Base-by-base conservation (phyloP, 2,329 filamentous ascomycete species). In the Colletotrichum spaethianum region DNA sequence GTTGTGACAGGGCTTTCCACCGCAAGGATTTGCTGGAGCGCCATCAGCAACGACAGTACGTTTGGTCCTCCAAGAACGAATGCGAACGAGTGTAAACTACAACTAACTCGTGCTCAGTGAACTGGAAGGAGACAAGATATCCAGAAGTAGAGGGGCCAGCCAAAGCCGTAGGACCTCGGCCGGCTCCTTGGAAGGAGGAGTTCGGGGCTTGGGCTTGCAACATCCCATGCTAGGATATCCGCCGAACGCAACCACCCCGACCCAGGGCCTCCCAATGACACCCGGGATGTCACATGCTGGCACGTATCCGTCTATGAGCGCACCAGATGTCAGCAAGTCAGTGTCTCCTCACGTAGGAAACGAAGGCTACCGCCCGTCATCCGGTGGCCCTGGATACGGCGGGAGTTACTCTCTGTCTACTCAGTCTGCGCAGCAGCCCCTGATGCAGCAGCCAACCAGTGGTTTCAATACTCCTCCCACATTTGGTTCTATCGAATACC, bases 11-110 rank as follows among this genome's bases (percentile, higher is more conserved):
- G 73, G 82, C 84, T 18, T 92, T 92, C 73, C 86, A 90, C 74
- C 86, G 90, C 65, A 84, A 86, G 56, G 90, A 92, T 77, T 80
- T 92, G 14, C 82, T 91, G 23, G 83, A 87, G n/a, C 87, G 90
- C 46, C 90, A 92, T 75, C 79, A 84, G 69, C 83, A 84, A 73
- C 82, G 84, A 81, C 87, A 89, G 86, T 89, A 55, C 12, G 70
- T 60, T 50, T 40, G n/a, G 14, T 20, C n/a, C 18, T 40, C 8
- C 16, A 77, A 77, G 84, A 81, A 20, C 20, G 9, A 50, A 26
- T 18, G 14, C 20, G 8, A 46, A 16, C 2, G 4, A n/a, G 20
- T 26, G 28, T 12, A 23, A 16, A 40, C 14, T 4, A 31, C n/a
- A 38, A 28, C 73, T 74, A 40, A 73, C 60, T 28, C 23, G 7